Evolutionary conservation across 2,329 filamentous ascomycete species (phyloP).

Genomic region (Ceratocystis papillata): DNA sequence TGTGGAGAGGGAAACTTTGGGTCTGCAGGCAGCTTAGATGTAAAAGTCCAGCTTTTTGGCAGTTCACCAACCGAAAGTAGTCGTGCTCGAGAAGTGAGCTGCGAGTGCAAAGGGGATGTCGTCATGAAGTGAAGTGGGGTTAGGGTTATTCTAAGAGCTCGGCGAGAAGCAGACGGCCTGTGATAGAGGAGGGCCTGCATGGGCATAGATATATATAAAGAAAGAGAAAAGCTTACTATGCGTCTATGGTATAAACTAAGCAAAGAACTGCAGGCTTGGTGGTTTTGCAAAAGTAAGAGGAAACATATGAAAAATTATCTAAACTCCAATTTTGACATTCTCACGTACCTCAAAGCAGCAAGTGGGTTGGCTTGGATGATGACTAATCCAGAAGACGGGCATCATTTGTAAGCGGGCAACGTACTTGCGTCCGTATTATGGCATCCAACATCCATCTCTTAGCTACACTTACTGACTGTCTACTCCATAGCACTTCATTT

Average conservation of each 20-base stretch:
- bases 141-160: constrained; percentile 7
- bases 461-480: no score
- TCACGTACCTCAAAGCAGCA: no score
- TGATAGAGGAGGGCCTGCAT: neutral
- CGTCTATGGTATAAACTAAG: neutral
- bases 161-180: neutral
- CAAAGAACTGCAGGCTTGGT: neutral
- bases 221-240: neutral
- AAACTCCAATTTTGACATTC: no score
- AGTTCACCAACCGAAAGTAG: constrained; percentile 40
- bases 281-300: neutral
- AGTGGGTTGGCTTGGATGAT: neutral
- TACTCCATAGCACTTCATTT: no score
- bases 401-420: neutral
- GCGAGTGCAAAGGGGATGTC: neutral
- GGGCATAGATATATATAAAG: neutral
- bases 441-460: no score
- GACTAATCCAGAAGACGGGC: neutral
- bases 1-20: constrained; percentile 66
- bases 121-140: constrained; percentile 12
- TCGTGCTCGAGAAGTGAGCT: neutral
- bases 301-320: no score
- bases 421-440: neutral
- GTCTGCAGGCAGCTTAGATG: constrained; percentile 63
- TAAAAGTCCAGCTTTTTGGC: constrained; percentile 56